Conservation (phyloP, 2,329 filamentous ascomycete species). For the Ophidiomyces ophidiicola region DNA sequence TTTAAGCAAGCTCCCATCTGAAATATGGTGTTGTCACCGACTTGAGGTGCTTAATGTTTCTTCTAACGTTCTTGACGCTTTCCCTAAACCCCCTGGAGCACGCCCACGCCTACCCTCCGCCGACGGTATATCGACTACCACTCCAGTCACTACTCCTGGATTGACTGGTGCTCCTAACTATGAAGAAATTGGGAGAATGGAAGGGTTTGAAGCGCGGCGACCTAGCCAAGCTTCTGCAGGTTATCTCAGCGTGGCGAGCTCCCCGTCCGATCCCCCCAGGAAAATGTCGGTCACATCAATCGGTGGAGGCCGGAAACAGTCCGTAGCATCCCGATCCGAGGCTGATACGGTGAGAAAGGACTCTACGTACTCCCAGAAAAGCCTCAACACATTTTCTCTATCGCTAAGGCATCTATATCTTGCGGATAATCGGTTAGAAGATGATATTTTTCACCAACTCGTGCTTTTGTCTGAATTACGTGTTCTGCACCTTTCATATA, state of each 20-base stretch:
- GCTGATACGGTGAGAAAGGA: conserved; percentile 64
- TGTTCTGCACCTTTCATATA: conserved; percentile 87
- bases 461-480: conserved; percentile 70
- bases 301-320: conserved; percentile 69
- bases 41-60: conserved; percentile 89
- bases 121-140: conserved; percentile 21
- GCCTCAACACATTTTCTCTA: conserved; percentile 76
- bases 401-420: conserved; percentile 75
- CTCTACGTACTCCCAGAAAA: conserved; percentile 66
- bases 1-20: conserved; percentile 71
- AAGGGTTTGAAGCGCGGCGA: conserved; percentile 53
- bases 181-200: conserved; percentile 60
- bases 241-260: conserved; percentile 61
- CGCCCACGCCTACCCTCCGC: conserved; percentile 50
- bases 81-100: conserved; percentile 64
- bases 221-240: conserved; percentile 76
- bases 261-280: conserved; percentile 51
- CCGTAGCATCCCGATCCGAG: conserved; percentile 57
- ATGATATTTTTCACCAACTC: conserved; percentile 90
- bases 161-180: conserved; percentile 55
- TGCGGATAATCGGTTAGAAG: conserved; percentile 86
- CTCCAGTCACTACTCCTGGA: conserved; percentile 36
- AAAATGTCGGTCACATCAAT: conserved; percentile 80
- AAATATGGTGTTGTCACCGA: conserved; percentile 91
- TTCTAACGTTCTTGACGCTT: conserved; percentile 80